phyloP scores from a whole-genome alignment of 2,329 filamentous ascomycete genomes.

The Paracamarosporium sp. region DNA sequence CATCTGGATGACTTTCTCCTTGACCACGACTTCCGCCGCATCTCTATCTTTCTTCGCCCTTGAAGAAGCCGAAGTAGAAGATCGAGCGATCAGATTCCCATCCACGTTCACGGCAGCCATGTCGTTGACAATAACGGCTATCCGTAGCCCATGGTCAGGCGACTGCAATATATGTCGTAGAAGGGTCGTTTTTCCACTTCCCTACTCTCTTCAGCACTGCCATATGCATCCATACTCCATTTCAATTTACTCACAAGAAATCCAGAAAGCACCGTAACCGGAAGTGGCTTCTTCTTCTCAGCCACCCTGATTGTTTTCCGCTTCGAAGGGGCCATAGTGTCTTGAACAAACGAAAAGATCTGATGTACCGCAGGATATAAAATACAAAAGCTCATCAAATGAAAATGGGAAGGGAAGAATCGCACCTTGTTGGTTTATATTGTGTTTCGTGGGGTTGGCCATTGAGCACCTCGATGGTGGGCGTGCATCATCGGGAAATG shows the following conservation, averaged over 20 bases:
- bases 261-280: constrained; percentile 67
- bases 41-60: constrained; percentile 9
- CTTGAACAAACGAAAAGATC: background rate
- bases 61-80: constrained; percentile 41
- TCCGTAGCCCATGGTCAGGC: constrained; percentile 68
- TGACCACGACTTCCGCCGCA: constrained; percentile 57
- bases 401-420: background rate
- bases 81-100: constrained; percentile 64
- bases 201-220: constrained; percentile 51
- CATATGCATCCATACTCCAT: background rate
- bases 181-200: constrained; percentile 74
- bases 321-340: constrained; percentile 27
- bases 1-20: constrained; percentile 71
- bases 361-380: constrained; percentile 1
- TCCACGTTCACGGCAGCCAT: constrained; percentile 70
- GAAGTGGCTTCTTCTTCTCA: constrained; percentile 49
- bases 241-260: constrained; percentile 55
- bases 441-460: constrained; percentile 18
- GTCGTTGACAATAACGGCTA: constrained; percentile 77
- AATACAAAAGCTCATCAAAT: background rate
- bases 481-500: constrained; percentile 35
- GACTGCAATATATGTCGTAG: constrained; percentile 72
- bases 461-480: constrained; percentile 42
- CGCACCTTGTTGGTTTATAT: constrained; percentile 24
- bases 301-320: constrained; percentile 19